Evolutionary conservation across 169 alveolate genomes (phyloP).

Genomic region (Cryptosporidium tyzzeri): DNA sequence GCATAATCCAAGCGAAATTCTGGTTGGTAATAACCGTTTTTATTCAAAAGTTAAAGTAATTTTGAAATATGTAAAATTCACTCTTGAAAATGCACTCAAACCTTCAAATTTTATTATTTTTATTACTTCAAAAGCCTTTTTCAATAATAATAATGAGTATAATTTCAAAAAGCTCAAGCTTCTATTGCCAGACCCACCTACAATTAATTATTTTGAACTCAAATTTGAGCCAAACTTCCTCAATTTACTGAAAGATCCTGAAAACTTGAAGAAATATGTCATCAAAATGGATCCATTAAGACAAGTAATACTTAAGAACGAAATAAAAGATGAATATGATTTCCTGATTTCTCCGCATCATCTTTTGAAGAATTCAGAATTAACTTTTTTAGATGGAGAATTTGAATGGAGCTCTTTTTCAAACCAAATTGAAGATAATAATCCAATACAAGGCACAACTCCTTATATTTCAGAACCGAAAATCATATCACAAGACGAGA

Average conservation of each 20-base stretch:
- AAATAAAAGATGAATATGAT: constrained; percentile 27
- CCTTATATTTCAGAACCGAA: constrained; percentile 63
- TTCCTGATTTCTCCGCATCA: constrained; percentile 23
- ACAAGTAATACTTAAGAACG: neutral
- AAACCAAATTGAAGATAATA: neutral
- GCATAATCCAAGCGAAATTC: constrained; percentile 63
- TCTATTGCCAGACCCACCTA: neutral
- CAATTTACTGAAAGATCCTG: constrained; percentile 17
- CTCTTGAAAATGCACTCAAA: constrained; percentile 52
- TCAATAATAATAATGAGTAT: neutral
- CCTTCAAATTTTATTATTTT: constrained; percentile 38
- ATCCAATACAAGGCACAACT: constrained; percentile 41
- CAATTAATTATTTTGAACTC: constrained; percentile 8
- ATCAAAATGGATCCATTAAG: constrained; percentile 45
- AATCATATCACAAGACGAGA: constrained; percentile 21
- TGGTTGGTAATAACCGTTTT: constrained; percentile 67
- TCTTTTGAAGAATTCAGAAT: constrained; percentile 40
- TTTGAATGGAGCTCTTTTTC: constrained; percentile 47
- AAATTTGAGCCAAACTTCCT: constrained; percentile 39
- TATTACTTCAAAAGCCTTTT: constrained; percentile 17
- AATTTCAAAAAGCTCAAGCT: neutral
- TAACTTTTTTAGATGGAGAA: constrained; percentile 58
- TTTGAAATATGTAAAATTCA: constrained; percentile 25
- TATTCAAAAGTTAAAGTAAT: constrained; percentile 21
- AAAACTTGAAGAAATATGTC: constrained; percentile 30